A percentile compares a stretch with the other conserved stretches of the same genome.
phyloP scores from a whole-genome alignment of 768 basidiomycete species.

The Termitomyces sp. region DNA sequence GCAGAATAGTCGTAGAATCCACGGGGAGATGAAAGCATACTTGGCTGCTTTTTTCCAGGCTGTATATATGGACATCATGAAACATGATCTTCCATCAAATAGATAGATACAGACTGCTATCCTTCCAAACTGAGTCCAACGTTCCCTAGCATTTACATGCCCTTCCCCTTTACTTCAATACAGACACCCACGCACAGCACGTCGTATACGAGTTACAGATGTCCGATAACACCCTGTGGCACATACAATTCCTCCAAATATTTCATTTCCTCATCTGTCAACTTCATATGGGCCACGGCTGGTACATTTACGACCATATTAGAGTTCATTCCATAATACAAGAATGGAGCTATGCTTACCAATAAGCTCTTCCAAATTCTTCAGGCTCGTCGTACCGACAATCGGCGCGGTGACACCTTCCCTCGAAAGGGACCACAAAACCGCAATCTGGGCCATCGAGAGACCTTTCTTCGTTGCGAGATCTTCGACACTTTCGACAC shows the following conservation, averaged over 20 bases:
- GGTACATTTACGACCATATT: background rate
- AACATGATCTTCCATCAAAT: too few relatives aligned
- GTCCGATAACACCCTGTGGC: conserved; percentile 45
- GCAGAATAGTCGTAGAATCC: too few relatives aligned
- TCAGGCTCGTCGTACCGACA: conserved; percentile 44
- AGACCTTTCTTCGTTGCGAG: conserved; percentile 50
- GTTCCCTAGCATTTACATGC: too few relatives aligned
- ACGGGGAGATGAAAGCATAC: too few relatives aligned
- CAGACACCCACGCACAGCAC: too few relatives aligned
- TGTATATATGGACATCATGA: too few relatives aligned
- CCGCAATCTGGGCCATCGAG: conserved; percentile 56
- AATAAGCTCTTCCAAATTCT: conserved; percentile 52
- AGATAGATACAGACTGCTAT: too few relatives aligned
- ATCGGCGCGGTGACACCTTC: too few relatives aligned
- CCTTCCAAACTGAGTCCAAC: too few relatives aligned
- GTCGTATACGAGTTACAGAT: conserved; percentile 17
- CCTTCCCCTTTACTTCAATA: too few relatives aligned
- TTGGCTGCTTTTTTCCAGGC: too few relatives aligned
- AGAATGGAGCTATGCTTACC: conserved; percentile 26
- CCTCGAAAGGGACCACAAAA: conserved; percentile 51
- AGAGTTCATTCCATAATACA: too few relatives aligned
- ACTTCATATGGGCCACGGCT: conserved; percentile 46
- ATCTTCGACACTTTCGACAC: conserved; percentile 44
- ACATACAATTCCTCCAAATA: conserved; percentile 55
- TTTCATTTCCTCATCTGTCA: conserved; percentile 58